phyloP scores from a whole-genome alignment of 2,329 filamentous ascomycete species.

The Cylindrodendrum hubeiense region DNA sequence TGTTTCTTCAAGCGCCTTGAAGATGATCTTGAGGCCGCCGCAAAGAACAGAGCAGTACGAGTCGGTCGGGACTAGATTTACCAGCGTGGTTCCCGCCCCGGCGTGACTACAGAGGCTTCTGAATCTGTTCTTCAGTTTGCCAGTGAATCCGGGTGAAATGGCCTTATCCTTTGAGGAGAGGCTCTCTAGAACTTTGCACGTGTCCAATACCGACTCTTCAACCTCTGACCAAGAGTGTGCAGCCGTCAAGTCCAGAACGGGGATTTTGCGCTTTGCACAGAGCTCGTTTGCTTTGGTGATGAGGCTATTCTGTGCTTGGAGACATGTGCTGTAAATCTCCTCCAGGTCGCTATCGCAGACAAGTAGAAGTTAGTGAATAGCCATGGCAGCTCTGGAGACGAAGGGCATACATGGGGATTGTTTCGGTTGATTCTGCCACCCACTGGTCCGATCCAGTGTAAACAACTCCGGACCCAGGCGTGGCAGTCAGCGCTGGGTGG shows the following conservation, averaged over 20 bases:
- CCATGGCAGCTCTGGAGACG: no score
- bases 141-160: neutral
- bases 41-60: neutral
- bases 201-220: neutral
- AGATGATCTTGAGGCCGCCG: neutral
- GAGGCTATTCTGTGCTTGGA: no score
- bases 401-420: neutral
- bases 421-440: neutral
- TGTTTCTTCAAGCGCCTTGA: neutral
- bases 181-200: neutral
- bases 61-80: neutral
- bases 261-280: neutral
- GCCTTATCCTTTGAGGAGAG: neutral
- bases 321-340: neutral
- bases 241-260: neutral
- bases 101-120: neutral
- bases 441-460: neutral
- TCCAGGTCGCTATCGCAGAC: neutral
- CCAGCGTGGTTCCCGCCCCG: neutral
- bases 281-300: no score
- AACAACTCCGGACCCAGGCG: neutral
- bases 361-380: neutral
- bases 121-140: neutral
- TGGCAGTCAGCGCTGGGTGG: neutral
- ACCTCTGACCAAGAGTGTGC: neutral